Evolutionary conservation across 2,329 filamentous ascomycete species (phyloP), one percentile per base, ranked within the genome.

Genomic region (Chaetomiaceae sp.): DNA sequence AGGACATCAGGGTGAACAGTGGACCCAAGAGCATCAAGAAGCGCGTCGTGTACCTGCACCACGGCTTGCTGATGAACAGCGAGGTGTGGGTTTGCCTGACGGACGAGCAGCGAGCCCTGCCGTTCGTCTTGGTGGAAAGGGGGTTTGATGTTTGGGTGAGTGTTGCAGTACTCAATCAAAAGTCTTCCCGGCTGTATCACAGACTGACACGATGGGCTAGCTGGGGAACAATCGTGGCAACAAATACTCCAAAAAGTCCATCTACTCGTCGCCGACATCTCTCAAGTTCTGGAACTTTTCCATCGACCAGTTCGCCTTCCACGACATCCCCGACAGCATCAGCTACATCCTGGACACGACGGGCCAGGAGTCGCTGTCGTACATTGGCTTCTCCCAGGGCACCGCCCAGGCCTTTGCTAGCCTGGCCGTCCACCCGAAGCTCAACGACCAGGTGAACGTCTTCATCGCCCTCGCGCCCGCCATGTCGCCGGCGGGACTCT

Each of bases 21-120:
- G 86, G 86, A 0, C 75, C 77, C 1, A 75, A 77, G 31, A 85
- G 84, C 62, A 60, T 87, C 23, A 79, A 78, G 68, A 96, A 96
- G 73, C 87, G 85, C 60, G 88, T 97, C 43, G 84, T 93, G 6
- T 99, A 97, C 67, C 74, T 99, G 57, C 93, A 99, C 64, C 93
- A 99, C 68, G 93, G 92, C 8, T 77, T 99, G 51, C 79, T 99
- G 64, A 99, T 99, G 93, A 97, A 96, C 70, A 96, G 90, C 61
- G 93, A 99, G 68, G 92, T 99, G 30, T 99, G 93, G 93, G 89
- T 97, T 8, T 95, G 89, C 64, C 72, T 92, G 65, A 95, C 92
- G 0, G 88, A 96, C 59, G 83, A 85, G 60, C 80, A 95, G 67
- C 81, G 91, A 60, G 92, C 87, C 59, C 74, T 99, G 34, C 89